Evolutionary conservation across 352 stramenopile species (phyloP), one percentile per base, ranked within the genome.

Genomic region (Pelagophyceae sp.): DNA sequence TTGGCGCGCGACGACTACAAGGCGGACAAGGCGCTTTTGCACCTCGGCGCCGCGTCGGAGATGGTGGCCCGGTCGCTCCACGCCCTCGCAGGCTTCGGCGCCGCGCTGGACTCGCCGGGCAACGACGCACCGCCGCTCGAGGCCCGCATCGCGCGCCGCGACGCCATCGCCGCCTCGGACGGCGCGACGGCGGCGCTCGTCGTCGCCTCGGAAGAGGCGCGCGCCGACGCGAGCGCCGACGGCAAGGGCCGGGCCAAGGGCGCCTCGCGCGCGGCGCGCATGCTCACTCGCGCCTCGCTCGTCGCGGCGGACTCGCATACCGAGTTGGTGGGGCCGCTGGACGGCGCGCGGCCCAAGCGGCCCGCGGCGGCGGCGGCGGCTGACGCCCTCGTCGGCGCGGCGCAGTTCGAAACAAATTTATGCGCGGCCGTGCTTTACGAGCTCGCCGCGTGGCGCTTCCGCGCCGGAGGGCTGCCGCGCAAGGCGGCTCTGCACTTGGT

Each of bases 1-100:
- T 75, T 91, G 32, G 87, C 90, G 51, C 83, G 84, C 35, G 88
- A 92, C 80, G 88, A 92, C 82, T 92, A 87, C 80, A 92, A 91
- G 78, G 77, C 84, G 6, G 88, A 92, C 79, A 85, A 87, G 72
- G 81, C 86, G 19, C 40, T 83, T 19, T 70, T 85, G 19, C 82
- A 90, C 75, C 85, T 90, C 77, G 87, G 81, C 6, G 86, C 80
- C 27, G 80, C 87, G 1, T 81, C 89, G 51, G 87, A 91, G 83
- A 88, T 90, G 85, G 90, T 91, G 72, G 86, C 82, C 0, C 58
- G 90, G 38, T 88, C 35, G 1, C 33, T 74, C 5, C 67, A 38
- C 20, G 31, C 17, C 15, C 33, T 74, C 35, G 67, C 67, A 3
- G 31, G 31, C 58, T n/a, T 35, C 58, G 58, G 58, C 58, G 58